Evolutionary conservation across 768 basidiomycete genomes (phyloP), one percentile per base, ranked within the genome.

Genomic region (Suillus tomentosus): DNA sequence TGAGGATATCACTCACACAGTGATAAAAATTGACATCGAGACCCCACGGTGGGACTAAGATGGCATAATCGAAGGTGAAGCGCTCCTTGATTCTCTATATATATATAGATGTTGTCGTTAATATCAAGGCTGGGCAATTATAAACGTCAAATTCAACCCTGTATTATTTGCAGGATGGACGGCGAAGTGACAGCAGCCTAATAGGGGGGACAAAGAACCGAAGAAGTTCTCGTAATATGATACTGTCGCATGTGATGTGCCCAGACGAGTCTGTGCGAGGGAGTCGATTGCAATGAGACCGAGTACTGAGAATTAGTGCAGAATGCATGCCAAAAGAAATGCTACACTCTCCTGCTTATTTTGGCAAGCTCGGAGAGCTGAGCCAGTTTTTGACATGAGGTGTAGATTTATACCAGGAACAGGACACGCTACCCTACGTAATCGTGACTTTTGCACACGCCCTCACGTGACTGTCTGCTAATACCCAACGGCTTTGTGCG

Each of bases 1-100:
- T 13, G 31, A 10, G 17, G 31, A n/a, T 54, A 19, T n/a, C 53
- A n/a, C 53, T 54, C 53, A 54, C 53, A 54, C 53, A 54, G 53
- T 34, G 17, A 34, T 34, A 54, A 54, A 34, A 54, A 6, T 13
- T 54, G 53, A 54, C 53, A 34, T 51, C 5, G 8, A 15, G 3
- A 53, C 27, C 3, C 48, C 48, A 50, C 53, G 31, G 31, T 54
- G 34, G 34, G 53, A 54, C 34, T 6, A n/a, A 34, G 19, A 34
- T 54, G 34, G 8, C 10, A 31, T 10, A 27, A 5, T 15, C 27
- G 17, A 5, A 53, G 2, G 4, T 13, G 34, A 54, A 36, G 31
- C 53, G 31, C 34, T 36, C 34, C 19, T 54, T 1, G 3, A 54
- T 34, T 54, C 19, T 5, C 31, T 31, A 31, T 31, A 31, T 31